Conservation (phyloP, 2,329 filamentous ascomycete genomes). For the Trichoderma lentiforme region DNA sequence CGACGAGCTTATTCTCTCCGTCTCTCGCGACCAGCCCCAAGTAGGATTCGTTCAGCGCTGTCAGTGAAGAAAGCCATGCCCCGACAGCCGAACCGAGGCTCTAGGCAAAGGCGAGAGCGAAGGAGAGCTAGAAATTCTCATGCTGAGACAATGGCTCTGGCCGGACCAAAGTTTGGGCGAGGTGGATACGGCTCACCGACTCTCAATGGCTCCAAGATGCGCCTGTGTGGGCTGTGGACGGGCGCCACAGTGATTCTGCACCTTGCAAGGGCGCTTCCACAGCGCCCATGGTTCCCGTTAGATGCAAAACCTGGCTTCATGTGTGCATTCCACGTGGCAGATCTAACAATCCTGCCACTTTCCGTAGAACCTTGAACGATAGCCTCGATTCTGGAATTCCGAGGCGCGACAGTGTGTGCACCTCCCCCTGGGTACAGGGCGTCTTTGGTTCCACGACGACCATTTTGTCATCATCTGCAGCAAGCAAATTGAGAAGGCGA, state of each 20-base stretch:
- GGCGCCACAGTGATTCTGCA: not conserved
- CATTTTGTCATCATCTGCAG: not conserved
- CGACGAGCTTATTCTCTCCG: not conserved
- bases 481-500: not conserved
- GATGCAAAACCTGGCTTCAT: not conserved
- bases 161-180: not conserved
- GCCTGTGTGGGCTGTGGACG: not conserved
- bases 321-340: conserved; percentile 17
- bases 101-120: not conserved
- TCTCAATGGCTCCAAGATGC: conserved; percentile 1
- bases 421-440: not conserved
- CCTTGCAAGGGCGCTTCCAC: not conserved
- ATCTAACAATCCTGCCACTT: conserved; percentile 15
- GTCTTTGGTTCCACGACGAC: not conserved
- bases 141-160: conserved; percentile 9
- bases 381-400: not conserved
- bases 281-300: conserved; percentile 5
- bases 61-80: not conserved
- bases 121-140: not conserved
- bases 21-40: not conserved
- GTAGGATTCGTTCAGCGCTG: not conserved
- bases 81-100: not conserved
- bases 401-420: not conserved
- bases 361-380: not conserved
- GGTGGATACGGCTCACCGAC: not conserved